Conservation (phyloP, 1,139 yeast species). For the Saccharomyces pastorianus region DNA sequence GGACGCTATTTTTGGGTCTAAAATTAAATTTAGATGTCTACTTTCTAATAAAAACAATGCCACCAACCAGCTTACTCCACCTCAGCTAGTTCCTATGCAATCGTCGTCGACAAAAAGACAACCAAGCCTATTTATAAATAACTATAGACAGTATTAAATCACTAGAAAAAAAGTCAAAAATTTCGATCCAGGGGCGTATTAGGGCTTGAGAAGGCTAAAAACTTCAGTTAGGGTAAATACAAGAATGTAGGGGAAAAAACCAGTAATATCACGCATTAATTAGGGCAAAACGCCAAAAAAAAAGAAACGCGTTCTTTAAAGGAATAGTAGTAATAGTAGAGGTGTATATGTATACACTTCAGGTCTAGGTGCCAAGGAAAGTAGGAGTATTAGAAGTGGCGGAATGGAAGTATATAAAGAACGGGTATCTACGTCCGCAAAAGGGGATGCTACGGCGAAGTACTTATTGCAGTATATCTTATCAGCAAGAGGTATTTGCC, state of each 20-base stretch:
- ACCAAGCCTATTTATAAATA: background rate
- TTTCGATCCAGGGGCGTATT: background rate
- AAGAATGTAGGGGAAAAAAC: too few species aligned
- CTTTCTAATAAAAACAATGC: background rate
- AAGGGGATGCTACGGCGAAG: constrained; percentile 8
- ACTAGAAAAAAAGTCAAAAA: background rate
- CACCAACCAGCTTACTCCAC: background rate
- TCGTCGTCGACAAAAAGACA: background rate
- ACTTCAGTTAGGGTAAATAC: background rate
- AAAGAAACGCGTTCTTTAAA: background rate
- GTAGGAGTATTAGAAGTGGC: background rate
- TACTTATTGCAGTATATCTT: constrained; percentile 24
- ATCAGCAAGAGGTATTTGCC: constrained; percentile 22
- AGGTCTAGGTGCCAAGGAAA: background rate
- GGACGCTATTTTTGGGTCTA: background rate
- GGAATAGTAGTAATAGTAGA: background rate
- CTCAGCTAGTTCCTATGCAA: background rate
- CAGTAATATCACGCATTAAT: too few species aligned
- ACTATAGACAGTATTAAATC: background rate
- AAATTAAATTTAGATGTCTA: background rate
- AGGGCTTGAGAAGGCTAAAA: background rate
- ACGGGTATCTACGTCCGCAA: background rate
- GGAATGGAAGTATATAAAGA: background rate
- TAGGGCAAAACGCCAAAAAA: background rate
- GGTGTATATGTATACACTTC: background rate